Evolutionary conservation across 1,139 yeast genomes (phyloP).

Genomic region (Debaryomyces singareniensis): DNA sequence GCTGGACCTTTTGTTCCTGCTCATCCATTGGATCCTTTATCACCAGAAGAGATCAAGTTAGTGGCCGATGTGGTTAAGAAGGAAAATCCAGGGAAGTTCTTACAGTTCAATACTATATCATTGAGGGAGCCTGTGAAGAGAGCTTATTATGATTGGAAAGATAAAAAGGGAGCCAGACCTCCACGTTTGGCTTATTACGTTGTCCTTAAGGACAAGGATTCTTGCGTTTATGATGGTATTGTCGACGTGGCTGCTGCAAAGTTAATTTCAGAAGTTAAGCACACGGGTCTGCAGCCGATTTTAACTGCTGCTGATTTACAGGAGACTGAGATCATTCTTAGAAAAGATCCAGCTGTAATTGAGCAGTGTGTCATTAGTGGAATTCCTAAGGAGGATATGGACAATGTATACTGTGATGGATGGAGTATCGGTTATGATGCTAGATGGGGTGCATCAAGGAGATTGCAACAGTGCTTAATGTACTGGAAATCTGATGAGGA

Average conservation of each 20-base stretch:
- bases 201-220: slow-evolving; percentile 50
- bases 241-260: slow-evolving; percentile 25
- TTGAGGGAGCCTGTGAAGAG: slow-evolving; percentile 65
- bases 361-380: slow-evolving; percentile 70
- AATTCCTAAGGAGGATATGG: slow-evolving; percentile 58
- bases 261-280: slow-evolving; percentile 36
- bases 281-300: slow-evolving; percentile 55
- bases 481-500: slow-evolving; percentile 74
- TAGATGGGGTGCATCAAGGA: slow-evolving; percentile 70
- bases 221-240: slow-evolving; percentile 66
- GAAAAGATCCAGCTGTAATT: slow-evolving; percentile 63
- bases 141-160: slow-evolving; percentile 61
- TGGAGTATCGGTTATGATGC: slow-evolving; percentile 86
- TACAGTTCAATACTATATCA: slow-evolving; percentile 63
- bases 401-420: slow-evolving; percentile 72
- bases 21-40: slow-evolving; percentile 71
- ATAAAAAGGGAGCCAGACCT: slow-evolving; percentile 52
- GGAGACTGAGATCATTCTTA: slow-evolving; percentile 56
- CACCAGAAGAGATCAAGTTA: slow-evolving; percentile 47
- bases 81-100: slow-evolving; percentile 35
- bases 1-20: slow-evolving; percentile 39
- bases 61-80: slow-evolving; percentile 25
- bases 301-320: slow-evolving; percentile 65
- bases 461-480: slow-evolving; percentile 77
- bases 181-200: slow-evolving; percentile 66